Evolutionary conservation across 1,139 yeast genomes (phyloP).

Genomic region (Kodamaea fungicola): DNA sequence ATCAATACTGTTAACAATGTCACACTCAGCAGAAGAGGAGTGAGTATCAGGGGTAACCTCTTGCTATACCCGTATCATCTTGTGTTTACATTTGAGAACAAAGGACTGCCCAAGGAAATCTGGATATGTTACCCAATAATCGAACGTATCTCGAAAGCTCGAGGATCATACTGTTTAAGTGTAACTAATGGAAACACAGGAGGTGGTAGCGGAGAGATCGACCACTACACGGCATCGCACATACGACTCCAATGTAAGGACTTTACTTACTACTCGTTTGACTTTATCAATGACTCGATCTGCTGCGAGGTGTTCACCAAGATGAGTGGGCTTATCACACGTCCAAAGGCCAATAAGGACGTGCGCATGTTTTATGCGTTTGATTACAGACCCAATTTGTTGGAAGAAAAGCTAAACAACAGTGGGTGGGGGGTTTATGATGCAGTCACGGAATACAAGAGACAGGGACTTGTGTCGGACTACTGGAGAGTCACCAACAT

Average conservation of each 20-base stretch:
- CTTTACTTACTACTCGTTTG: constrained; percentile 79
- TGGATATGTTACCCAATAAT: constrained; percentile 95
- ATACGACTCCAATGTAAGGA: constrained; percentile 80
- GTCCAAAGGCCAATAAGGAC: constrained; percentile 28
- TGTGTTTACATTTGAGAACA: constrained; percentile 51
- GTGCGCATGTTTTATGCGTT: constrained; percentile 47
- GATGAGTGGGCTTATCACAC: constrained; percentile 57
- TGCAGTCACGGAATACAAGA: constrained; percentile 57
- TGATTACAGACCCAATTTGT: constrained; percentile 46
- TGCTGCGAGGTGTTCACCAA: constrained; percentile 74
- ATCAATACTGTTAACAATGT: constrained; percentile 57
- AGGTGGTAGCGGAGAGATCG: constrained; percentile 15
- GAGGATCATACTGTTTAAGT: constrained; percentile 44
- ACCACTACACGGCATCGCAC: constrained; percentile 49
- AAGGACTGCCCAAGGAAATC: constrained; percentile 52
- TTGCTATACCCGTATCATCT: constrained; percentile 84
- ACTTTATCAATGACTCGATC: constrained; percentile 55
- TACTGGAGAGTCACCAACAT: constrained; percentile 71
- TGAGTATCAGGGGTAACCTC: constrained; percentile 60
- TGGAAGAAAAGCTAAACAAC: constrained; percentile 59
- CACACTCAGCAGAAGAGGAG: constrained; percentile 67
- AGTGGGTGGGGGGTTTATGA: constrained; percentile 76
- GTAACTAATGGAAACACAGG: constrained; percentile 7
- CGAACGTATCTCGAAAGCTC: constrained; percentile 57
- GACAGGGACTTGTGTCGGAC: constrained; percentile 52